Base-by-base conservation (phyloP, 495 filamentous ascomycete species). In the Lentithecium fluviatile region DNA sequence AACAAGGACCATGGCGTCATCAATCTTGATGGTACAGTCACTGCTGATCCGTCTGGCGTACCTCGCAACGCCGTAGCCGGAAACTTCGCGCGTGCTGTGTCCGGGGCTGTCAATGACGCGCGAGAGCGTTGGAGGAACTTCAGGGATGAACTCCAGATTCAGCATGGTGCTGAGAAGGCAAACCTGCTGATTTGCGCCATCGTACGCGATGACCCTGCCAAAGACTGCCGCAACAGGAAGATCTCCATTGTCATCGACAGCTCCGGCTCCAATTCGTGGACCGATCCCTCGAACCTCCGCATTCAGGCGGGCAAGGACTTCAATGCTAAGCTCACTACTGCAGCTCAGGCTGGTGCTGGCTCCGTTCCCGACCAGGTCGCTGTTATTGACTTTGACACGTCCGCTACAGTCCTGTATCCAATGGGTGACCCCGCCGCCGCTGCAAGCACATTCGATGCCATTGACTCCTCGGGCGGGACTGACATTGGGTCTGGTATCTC, bases 101-200 rank as follows among this genome's bases (percentile, higher is more conserved):
- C 43, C 6, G 43, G 8, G 6, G 43, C 43, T 23, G 19, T 46
- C 43, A 46, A 23, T 6, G 43, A 46, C 43, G 8, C 43, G 15
- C 13, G 43, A 6, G 8, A 17, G 15, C 43, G 19, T 6, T 46
- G 43, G 43, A 7, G 43, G 8, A 7, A 46, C 19, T 46, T 46
- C 17, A 7, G 43, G 8, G 43, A 46, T 7, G 43, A 46, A 6
- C 8, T 46, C 17, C 13, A 17, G 17, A 46, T 7, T 6, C 6
- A 7, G 43, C 19, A 46, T 19, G 43, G 43, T 6, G 17, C 20
- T 46, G 8, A 52, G 48, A 26, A 19, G 8, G 48, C 11, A 8
- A 52, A 52, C 29, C 26, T 52, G 7, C 26, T 52, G 10, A 52
- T 52, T 23, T 52, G 48, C 19, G 10, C 19, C 19, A 8, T 52